Percentiles rank a stretch among this genome's conserved stretches.
These are phyloP conservation scores for Alternaria rosae DNA, from an alignment of 2,329 filamentous ascomycete genomes.

Conservation along the genomic window DNA sequence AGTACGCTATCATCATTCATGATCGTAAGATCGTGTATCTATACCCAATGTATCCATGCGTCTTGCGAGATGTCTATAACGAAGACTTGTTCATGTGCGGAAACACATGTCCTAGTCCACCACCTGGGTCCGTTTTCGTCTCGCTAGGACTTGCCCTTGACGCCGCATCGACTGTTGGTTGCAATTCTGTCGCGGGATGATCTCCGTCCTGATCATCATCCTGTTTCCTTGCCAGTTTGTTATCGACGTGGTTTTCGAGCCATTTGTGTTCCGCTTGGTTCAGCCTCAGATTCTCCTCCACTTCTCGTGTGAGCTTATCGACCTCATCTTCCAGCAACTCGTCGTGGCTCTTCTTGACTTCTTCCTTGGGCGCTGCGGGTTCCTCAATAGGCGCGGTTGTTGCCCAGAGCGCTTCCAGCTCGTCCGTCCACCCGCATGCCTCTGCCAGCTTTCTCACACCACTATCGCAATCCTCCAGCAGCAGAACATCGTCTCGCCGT, in stretches of 20 bases:
- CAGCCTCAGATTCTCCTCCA: constrained; percentile 61
- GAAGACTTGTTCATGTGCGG: constrained; percentile 57
- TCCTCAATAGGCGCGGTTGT: constrained; percentile 61
- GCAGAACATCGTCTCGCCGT: constrained; percentile 81
- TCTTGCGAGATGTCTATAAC: constrained; percentile 11
- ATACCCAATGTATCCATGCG: background rate
- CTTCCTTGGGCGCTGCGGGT: constrained; percentile 27
- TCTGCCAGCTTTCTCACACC: constrained; percentile 81
- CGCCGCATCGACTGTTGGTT: constrained; percentile 11
- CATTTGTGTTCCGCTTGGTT: constrained; percentile 41
- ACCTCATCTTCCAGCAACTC: constrained; percentile 66
- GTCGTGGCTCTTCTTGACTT: constrained; percentile 58
- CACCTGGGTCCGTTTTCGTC: constrained; percentile 9
- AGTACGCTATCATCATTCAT: background rate
- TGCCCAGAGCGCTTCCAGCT: constrained; percentile 80
- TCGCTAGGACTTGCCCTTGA: constrained; percentile 11
- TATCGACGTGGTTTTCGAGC: constrained; percentile 43
- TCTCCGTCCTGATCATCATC: constrained; percentile 10
- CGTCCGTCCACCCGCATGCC: constrained; percentile 82
- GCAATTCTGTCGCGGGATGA: background rate
- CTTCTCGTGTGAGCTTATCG: constrained; percentile 64
- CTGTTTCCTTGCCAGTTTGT: constrained; percentile 33
- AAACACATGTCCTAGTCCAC: constrained; percentile 40
- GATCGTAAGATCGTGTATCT: constrained; percentile 3
- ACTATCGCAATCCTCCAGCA: constrained; percentile 82